These are phyloP conservation scores for Puccinia polysora DNA, from an alignment of 1,284 basidiomycete species.

Conservation along the genomic window DNA sequence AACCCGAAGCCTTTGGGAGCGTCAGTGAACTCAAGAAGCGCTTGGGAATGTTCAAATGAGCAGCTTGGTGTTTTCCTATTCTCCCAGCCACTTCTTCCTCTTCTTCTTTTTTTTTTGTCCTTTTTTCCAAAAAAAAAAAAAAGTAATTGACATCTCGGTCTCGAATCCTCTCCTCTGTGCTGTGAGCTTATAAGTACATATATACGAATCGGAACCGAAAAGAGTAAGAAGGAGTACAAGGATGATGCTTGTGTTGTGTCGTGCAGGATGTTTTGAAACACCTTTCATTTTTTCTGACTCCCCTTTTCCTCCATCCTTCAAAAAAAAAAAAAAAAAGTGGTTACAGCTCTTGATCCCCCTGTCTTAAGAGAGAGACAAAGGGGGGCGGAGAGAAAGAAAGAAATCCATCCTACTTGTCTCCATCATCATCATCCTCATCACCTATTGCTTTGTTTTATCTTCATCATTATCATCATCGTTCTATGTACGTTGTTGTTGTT, in stretches of 20 bases:
- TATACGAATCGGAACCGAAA: neutral
- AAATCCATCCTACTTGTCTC: too few species aligned
- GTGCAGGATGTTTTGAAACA: neutral
- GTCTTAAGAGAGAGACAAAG: too few species aligned
- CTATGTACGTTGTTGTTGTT: too few species aligned
- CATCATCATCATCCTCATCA: too few species aligned
- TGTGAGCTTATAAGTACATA: neutral
- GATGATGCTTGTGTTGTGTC: neutral
- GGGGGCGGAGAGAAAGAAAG: too few species aligned
- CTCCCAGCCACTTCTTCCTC: neutral
- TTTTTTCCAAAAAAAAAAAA: too few species aligned
- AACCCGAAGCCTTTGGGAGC: slow-evolving; percentile 40
- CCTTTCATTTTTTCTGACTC: neutral
- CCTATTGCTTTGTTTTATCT: too few species aligned
- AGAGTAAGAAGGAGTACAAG: neutral
- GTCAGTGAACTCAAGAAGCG: slow-evolving; percentile 43
- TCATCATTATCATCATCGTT: too few species aligned
- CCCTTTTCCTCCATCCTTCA: neutral
- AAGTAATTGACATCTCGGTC: too few species aligned
- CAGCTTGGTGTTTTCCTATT: neutral
- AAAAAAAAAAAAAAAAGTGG: slow-evolving; percentile 3
- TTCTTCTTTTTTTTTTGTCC: neutral
- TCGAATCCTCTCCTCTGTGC: neutral
- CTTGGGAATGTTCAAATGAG: slow-evolving; percentile 39
- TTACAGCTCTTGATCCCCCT: too few species aligned